phyloP scores from a whole-genome alignment of 768 basidiomycete genomes.

The Collybia sordida region DNA sequence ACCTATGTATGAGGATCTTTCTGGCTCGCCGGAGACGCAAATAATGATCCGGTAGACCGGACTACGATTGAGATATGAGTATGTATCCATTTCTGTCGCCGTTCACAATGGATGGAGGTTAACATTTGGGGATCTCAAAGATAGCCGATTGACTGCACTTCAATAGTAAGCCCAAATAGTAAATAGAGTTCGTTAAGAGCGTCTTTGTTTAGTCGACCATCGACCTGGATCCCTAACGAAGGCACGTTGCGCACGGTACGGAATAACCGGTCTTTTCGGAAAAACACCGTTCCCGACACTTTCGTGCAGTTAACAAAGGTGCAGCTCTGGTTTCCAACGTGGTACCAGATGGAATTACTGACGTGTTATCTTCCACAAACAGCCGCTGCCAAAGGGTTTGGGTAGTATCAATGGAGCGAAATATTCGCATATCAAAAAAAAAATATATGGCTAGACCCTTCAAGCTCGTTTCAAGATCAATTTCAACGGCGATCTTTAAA shows the following conservation, averaged over 20 bases:
- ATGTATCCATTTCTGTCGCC: too few species aligned
- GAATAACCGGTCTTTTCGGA: constrained; percentile 3
- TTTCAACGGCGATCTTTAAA: too few species aligned
- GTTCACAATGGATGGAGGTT: not conserved
- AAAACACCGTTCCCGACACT: not conserved
- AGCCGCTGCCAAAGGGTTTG: too few species aligned
- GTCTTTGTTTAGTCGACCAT: not conserved
- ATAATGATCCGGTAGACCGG: not conserved
- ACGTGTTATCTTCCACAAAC: not conserved
- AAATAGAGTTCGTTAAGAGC: too few species aligned
- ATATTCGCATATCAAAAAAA: too few species aligned
- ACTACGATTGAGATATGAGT: not conserved
- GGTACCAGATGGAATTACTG: not conserved
- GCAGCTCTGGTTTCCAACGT: not conserved
- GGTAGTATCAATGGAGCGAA: too few species aligned
- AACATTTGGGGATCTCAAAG: not conserved
- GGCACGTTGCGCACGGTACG: not conserved
- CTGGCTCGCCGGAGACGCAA: not conserved
- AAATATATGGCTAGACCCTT: too few species aligned
- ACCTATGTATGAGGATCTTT: not conserved
- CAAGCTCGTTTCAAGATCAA: too few species aligned
- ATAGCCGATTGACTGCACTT: not conserved
- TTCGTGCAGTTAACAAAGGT: not conserved
- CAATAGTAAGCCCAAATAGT: not conserved
- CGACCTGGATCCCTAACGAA: not conserved